Conservation (phyloP, 257 asterid species). For the Solanum etuberosum region DNA sequence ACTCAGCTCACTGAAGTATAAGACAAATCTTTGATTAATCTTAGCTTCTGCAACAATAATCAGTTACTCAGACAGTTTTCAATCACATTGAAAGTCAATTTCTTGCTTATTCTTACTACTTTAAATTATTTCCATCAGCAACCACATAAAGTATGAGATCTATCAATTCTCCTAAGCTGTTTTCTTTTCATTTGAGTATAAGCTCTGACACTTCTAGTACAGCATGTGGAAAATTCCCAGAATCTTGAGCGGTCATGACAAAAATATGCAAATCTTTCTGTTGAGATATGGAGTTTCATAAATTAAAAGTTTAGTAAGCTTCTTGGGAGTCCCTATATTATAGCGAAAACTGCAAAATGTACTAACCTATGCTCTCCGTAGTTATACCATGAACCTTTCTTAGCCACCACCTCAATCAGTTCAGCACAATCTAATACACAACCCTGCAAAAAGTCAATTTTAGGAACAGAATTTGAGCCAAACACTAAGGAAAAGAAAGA, state of each 20-base stretch:
- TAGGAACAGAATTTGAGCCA: slow-evolving; percentile 3
- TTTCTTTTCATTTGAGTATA: neutral
- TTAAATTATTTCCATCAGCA: neutral
- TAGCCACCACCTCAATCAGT: slow-evolving; percentile 56
- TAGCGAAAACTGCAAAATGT: neutral
- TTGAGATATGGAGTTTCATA: neutral
- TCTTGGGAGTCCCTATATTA: neutral
- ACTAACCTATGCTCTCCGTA: slow-evolving; percentile 80
- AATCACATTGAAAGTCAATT: neutral
- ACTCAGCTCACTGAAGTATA: neutral
- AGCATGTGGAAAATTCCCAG: neutral
- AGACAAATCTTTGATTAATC: neutral
- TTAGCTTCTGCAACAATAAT: neutral
- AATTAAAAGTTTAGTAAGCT: neutral
- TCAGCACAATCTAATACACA: slow-evolving; percentile 95
- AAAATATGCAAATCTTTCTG: neutral
- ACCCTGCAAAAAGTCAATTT: slow-evolving; percentile 42
- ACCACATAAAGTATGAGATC: neutral
- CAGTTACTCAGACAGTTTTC: neutral
- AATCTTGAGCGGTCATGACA: neutral
- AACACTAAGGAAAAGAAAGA: neutral
- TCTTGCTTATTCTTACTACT: neutral
- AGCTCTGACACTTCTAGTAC: neutral
- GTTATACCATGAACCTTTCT: slow-evolving; percentile 97
- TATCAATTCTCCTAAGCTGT: neutral